A percentile compares a stretch with the other conserved stretches of the same genome.
These are phyloP conservation scores for Ziziphus jujuba DNA, from an alignment of 306 rosid species.

Conservation along the genomic window DNA sequence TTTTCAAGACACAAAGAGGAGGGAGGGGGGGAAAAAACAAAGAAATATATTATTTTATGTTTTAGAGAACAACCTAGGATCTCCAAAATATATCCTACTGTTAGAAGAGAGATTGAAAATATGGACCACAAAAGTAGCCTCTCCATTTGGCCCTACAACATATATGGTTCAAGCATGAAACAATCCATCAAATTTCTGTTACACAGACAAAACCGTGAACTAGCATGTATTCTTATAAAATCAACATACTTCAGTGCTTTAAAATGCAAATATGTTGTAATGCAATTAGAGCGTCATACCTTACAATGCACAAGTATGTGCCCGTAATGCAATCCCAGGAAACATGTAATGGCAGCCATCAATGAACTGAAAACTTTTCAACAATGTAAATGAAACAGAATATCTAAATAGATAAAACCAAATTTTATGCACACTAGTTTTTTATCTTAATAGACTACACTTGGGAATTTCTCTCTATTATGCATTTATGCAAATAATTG, in stretches of 20 bases:
- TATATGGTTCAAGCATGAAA: slow-evolving; percentile 24
- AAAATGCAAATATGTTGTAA: neutral
- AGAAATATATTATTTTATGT: neutral
- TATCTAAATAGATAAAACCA: neutral
- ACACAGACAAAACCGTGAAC: neutral
- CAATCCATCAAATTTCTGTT: slow-evolving; percentile 6
- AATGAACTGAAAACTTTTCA: slow-evolving; percentile 56
- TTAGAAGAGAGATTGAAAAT: slow-evolving; percentile 50
- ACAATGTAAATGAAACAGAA: neutral
- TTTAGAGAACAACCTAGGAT: slow-evolving; percentile 47
- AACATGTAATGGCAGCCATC: slow-evolving; percentile 80
- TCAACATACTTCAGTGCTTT: neutral
- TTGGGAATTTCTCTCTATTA: neutral
- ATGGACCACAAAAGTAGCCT: slow-evolving; percentile 55
- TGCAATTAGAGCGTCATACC: slow-evolving; percentile 35
- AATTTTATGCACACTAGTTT: neutral
- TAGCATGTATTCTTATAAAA: neutral
- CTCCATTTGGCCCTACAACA: slow-evolving; percentile 57
- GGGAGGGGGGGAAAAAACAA: neutral
- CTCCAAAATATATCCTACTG: slow-evolving; percentile 52
- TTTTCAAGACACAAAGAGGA: slow-evolving; percentile 1
- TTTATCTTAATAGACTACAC: neutral
- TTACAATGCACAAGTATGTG: slow-evolving; percentile 62
- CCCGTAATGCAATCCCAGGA: slow-evolving; percentile 65
- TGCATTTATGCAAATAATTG: neutral